Base-by-base conservation (phyloP, 2,329 filamentous ascomycete species). In the Curvularia sp. region DNA sequence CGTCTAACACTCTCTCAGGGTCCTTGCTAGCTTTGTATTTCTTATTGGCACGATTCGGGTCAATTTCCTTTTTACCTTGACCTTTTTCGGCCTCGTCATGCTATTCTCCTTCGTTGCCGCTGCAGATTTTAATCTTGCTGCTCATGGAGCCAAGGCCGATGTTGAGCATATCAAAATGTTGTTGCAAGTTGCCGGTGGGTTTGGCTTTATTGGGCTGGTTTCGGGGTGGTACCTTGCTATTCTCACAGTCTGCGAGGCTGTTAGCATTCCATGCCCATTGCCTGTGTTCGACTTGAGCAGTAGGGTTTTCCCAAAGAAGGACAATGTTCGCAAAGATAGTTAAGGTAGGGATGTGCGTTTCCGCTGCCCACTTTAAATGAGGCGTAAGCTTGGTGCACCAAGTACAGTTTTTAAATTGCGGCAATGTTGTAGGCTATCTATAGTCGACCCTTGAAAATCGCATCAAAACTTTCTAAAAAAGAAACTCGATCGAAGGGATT, bases 171-270 rank as follows among this genome's bases (percentile, higher is more conserved):
- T 66, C 45, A 27, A 48, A 4, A 66, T 59, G 23, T 36, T 69
- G 41, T 42, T 66, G 12, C 55, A 47, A 13, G 58, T 66, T 21
- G 65, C 57, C 1, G 63, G 63, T 15, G 61, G 63, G 1, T 66
- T 69, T 13, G 60, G 66, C 1, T 66, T 65, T 27, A 18, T 66
- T 1, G 63, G 65, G 5, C 52, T 66, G 2, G 21, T 69, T 9
- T 57, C 56, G 30, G 63, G 61, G 19, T 67, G 65, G 63, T 66
- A 67, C 15, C 60, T 69, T 27, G 65, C 63, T 0, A 63, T 66
- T 21, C 34, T 65, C 12, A 66, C 65, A 6, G 63, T 61, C 2
- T 67, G 65, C 18, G 58, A 66, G 42, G 57, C 64, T 18, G 64
- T 67, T 2, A 65, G 58, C 8, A 69, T 67, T 27, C 65, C 65